phyloP scores from a whole-genome alignment of 148 eudicot genomes.

The Arbutus unedo region DNA sequence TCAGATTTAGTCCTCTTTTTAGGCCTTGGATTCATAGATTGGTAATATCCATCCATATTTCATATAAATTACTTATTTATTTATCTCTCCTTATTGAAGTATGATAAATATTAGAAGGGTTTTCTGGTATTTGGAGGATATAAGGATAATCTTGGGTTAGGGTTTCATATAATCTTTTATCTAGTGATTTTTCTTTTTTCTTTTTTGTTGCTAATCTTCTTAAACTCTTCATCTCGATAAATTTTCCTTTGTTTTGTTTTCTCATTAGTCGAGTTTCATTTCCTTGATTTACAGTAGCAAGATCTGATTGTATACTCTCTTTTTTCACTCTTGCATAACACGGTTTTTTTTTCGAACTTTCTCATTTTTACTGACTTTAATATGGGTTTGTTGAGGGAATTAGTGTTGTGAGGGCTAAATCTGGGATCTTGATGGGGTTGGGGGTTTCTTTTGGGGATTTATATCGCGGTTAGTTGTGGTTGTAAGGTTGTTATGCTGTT shows the following conservation, averaged over 20 bases:
- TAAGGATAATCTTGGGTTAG: constrained; percentile 29
- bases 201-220: background rate
- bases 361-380: background rate
- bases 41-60: constrained; percentile 21
- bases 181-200: background rate
- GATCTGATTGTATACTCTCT: background rate
- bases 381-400: constrained; percentile 16
- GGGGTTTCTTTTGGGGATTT: constrained; percentile 23
- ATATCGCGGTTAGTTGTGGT: constrained; percentile 18
- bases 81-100: background rate
- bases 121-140: constrained; percentile 25
- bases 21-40: constrained; percentile 62
- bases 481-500: constrained; percentile 8
- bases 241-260: background rate
- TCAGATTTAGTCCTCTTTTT: constrained; percentile 53
- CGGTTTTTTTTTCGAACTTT: background rate
- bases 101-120: background rate
- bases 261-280: background rate
- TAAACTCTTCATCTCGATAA: background rate
- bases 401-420: constrained; percentile 10
- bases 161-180: constrained; percentile 19
- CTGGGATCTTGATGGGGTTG: constrained; percentile 23
- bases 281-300: background rate
- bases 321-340: background rate
- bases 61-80: background rate